Base-by-base conservation (phyloP, 1,139 yeast species). In the Hansenula sp. region DNA sequence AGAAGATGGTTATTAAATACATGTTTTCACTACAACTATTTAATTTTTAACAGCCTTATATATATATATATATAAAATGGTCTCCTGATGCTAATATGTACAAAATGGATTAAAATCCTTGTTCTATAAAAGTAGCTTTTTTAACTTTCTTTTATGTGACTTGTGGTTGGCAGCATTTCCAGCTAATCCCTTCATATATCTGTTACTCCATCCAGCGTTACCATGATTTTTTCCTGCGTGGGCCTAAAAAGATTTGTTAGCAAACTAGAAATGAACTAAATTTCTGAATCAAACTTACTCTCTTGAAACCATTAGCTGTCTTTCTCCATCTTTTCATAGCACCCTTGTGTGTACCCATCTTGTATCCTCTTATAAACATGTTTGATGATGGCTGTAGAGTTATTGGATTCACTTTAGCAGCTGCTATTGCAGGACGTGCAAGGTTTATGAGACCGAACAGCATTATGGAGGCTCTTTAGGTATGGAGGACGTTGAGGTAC, bases 171-270 rank as follows among this genome's bases (percentile, higher is more conserved):
- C 61, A 4, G 77, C 77, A 41, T 78, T 80, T 6, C 83, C 81
- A 41, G 83, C 80, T 56, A 85, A 71, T 44, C 74, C 80, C 32
- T 75, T 71, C 51, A 88, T 65, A 8, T 81, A 70, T 42, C 79
- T 72, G 35, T 77, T 66, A 37, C 90, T 76, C 82, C 94, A 89
- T 21, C 95, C 92, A 4, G 90, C 88, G 56, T 88, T 89, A 37
- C 97, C 97, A 62, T 89, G 97, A 54, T 86, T 85, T 65, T 96
- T 77, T 11, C 96, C 95, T 18, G 95, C 86, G 53, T 79, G 82
- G 44, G 87, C 87, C 73, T 73, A 26, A 14, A 21, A 7, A 2
- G 29, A 18, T n/a, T 3, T 5, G 31, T 30, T 27, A 26, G 29
- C 14, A n/a, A 9, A 9, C 3, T 3, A 3, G 3, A 10, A 8